Base-by-base conservation (phyloP, 2,329 filamentous ascomycete genomes). In the Ceratocystis huliohia region DNA sequence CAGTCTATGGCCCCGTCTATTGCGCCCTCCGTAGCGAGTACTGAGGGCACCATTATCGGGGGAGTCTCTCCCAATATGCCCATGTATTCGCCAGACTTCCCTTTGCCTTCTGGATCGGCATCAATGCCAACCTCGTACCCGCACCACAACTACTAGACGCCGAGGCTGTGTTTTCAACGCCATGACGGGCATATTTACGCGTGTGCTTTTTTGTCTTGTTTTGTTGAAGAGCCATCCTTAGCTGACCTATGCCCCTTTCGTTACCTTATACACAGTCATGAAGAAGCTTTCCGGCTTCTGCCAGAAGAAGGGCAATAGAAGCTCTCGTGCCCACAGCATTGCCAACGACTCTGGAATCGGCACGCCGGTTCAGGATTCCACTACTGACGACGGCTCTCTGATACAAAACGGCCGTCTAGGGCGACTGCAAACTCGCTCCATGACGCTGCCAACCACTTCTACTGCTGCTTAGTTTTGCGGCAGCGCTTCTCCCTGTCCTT, bases 301-400 rank as follows among this genome's bases (percentile, higher is more conserved):
- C 20, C 57, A 48, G 33, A 68, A 62, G 30, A 68, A 68, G 30
- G 30, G 59, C 28, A 66, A 48, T 25, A 59, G 28, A 59, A 62
- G 50, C 53, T 53, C 61, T 10, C 44, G 61, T 33, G 22, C 61
- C 41, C 22, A 63, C 48, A 65, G 67, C 53, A 53, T 62, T 44
- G 28, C 67, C 30, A 68, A 68, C 53, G 67, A 68, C 30, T 68
- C 67, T 61, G 67, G 67, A 44, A 68, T 68, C 67, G 67, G 67
- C 53, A 66, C 61, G 45, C 61, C 61, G 64, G 56, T 28, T 25
- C 48, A 64, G 50, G 64, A 68, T 61, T 15, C 41, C 61, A 44
- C 64, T 10, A 44, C 64, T 17, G 67, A 68, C 44, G 28, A 30
- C 15, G 37, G 57, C 30, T 62, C 67, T 20, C 25, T 62, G 48